phyloP scores from a whole-genome alignment of 768 basidiomycete genomes.

The Serendipita vermifera region DNA sequence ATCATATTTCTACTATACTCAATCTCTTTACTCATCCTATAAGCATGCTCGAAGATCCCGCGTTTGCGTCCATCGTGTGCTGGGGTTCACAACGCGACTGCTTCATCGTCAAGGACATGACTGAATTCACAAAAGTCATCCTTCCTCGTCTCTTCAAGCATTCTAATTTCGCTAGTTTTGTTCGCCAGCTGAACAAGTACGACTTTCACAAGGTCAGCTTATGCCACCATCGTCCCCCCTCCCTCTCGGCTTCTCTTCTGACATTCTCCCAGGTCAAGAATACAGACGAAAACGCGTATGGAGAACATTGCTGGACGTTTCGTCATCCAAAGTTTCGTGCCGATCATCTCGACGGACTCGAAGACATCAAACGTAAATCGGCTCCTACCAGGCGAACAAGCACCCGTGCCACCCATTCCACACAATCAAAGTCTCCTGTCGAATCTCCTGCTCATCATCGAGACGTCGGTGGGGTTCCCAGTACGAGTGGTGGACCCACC shows the following conservation, averaged over 20 bases:
- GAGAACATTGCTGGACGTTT: constrained; percentile 45
- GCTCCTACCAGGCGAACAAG: constrained; percentile 8
- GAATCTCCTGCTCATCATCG: constrained; percentile 14
- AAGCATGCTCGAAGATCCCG: constrained; percentile 80
- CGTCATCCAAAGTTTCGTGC: constrained; percentile 44
- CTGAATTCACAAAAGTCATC: constrained; percentile 80
- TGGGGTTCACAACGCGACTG: constrained; percentile 79
- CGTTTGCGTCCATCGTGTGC: constrained; percentile 58
- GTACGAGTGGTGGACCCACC: too few relatives aligned
- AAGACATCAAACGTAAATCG: constrained; percentile 38
- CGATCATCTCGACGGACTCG: constrained; percentile 41
- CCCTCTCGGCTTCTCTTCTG: neutral
- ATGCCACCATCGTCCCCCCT: neutral
- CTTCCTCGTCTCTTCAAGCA: constrained; percentile 91
- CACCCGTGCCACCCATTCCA: neutral
- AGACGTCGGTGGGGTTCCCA: neutral
- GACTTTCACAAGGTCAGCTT: constrained; percentile 76
- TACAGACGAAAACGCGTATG: constrained; percentile 63
- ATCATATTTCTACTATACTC: neutral
- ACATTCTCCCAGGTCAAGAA: constrained; percentile 47
- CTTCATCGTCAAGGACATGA: constrained; percentile 96
- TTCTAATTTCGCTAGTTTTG: constrained; percentile 86
- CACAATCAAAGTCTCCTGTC: constrained; percentile 15
- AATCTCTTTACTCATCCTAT: neutral
- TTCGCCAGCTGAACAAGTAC: constrained; percentile 89